These are phyloP conservation scores for Trametes meyenii DNA, from an alignment of 768 basidiomycete species.

Conservation along the genomic window DNA sequence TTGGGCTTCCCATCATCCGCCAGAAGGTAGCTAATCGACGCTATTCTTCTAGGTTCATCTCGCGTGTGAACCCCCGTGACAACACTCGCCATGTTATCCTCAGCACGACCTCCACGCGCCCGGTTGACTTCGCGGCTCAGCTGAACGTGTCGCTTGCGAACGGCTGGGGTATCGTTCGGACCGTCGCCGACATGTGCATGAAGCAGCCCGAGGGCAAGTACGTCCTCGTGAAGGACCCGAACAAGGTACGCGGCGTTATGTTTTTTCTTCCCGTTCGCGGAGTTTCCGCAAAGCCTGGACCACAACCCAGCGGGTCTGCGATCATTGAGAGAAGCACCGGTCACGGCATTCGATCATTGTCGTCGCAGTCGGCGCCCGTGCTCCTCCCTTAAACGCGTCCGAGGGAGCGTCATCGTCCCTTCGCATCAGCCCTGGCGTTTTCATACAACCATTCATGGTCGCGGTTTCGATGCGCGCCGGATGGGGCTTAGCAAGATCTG, in stretches of 20 bases:
- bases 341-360: conserved; percentile 21
- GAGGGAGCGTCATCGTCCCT: background rate
- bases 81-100: conserved; percentile 95
- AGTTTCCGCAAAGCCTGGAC: conserved; percentile 2
- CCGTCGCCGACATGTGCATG: conserved; percentile 91
- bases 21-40: conserved; percentile 1
- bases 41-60: conserved; percentile 75
- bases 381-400: background rate
- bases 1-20: background rate
- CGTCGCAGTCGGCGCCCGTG: conserved; percentile 4
- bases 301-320: background rate
- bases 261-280: conserved; percentile 5
- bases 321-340: background rate
- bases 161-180: conserved; percentile 98
- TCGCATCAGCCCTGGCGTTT: conserved; percentile 18
- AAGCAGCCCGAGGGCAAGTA: conserved; percentile 99
- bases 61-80: conserved; percentile 91
- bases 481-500: conserved; percentile 11
- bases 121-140: conserved; percentile 91
- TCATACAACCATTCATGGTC: conserved; percentile 10
- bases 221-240: conserved; percentile 95
- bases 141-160: conserved; percentile 94
- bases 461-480: conserved; percentile 1
- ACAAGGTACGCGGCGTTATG: conserved; percentile 66
- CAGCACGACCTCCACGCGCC: conserved; percentile 93